phyloP scores from a whole-genome alignment of 768 basidiomycete genomes.

The Lentinula guzmanii region DNA sequence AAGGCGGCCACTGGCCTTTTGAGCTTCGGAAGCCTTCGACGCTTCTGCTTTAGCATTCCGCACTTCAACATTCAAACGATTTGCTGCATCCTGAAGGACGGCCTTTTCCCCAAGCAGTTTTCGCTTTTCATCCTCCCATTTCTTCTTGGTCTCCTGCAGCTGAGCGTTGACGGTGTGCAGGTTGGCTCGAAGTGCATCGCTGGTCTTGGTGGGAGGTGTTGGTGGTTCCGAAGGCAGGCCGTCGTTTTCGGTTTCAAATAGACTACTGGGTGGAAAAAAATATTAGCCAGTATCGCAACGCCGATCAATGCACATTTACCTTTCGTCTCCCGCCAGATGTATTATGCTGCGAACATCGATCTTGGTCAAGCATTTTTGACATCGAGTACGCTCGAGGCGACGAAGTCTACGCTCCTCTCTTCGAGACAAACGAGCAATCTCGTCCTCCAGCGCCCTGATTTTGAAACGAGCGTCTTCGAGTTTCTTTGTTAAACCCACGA shows the following conservation, averaged over 20 bases:
- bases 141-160: slow-evolving; percentile 55
- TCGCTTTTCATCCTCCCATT: slow-evolving; percentile 66
- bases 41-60: slow-evolving; percentile 53
- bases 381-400: slow-evolving; percentile 56
- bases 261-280: slow-evolving; percentile 32
- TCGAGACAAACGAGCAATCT: slow-evolving; percentile 57
- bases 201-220: slow-evolving; percentile 62
- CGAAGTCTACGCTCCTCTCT: slow-evolving; percentile 65
- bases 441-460: slow-evolving; percentile 56
- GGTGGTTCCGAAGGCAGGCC: slow-evolving; percentile 52
- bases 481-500: slow-evolving; percentile 62
- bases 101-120: slow-evolving; percentile 66
- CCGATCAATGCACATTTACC: slow-evolving; percentile 28
- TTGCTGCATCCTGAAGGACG: slow-evolving; percentile 64
- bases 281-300: slow-evolving; percentile 3
- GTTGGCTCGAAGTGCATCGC: slow-evolving; percentile 56
- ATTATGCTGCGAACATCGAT: slow-evolving; percentile 44
- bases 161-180: slow-evolving; percentile 58
- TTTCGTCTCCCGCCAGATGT: slow-evolving; percentile 49
- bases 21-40: slow-evolving; percentile 46
- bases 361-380: slow-evolving; percentile 63
- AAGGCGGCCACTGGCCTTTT: slow-evolving; percentile 41
- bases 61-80: slow-evolving; percentile 58
- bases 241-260: slow-evolving; percentile 40
- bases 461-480: slow-evolving; percentile 65